These are phyloP conservation scores for Cladophialophora yegresii DNA, from an alignment of 2,329 filamentous ascomycete genomes.

Conservation along the genomic window DNA sequence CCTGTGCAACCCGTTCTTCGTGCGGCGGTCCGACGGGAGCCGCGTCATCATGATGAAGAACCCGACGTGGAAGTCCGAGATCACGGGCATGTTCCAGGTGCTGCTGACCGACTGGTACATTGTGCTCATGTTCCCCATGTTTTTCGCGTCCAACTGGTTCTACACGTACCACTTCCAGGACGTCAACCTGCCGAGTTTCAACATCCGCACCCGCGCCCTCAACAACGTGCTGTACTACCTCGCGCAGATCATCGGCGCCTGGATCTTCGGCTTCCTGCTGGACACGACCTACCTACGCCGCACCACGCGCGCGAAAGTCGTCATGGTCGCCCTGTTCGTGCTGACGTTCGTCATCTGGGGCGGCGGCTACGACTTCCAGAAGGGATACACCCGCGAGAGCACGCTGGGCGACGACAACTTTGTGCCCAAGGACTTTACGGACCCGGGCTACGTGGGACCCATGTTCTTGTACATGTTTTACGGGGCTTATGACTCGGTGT, in stretches of 20 bases:
- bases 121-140: conserved; percentile 76
- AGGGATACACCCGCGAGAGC: conserved; percentile 55
- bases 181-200: conserved; percentile 70
- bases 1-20: conserved; percentile 64
- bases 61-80: conserved; percentile 79
- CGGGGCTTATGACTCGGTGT: conserved; percentile 83
- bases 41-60: conserved; percentile 87
- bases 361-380: conserved; percentile 77
- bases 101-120: conserved; percentile 71
- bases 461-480: conserved; percentile 92
- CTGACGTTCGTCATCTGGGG: conserved; percentile 81
- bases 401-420: conserved; percentile 37
- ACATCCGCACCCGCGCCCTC: conserved; percentile 71
- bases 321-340: conserved; percentile 62
- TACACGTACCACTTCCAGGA: conserved; percentile 77
- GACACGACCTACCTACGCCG: conserved; percentile 64
- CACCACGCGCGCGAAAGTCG: conserved; percentile 66
- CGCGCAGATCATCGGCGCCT: conserved; percentile 75
- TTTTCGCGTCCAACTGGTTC: conserved; percentile 77
- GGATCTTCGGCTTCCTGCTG: conserved; percentile 70
- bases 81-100: conserved; percentile 73
- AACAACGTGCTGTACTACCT: conserved; percentile 79
- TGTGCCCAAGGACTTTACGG: conserved; percentile 62
- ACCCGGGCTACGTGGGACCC: conserved; percentile 69
- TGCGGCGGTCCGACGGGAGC: conserved; percentile 75